Evolutionary conservation across 2,329 filamentous ascomycete genomes (phyloP), one percentile per base, ranked within the genome.

Genomic region (Talaromyces atroroseus): DNA sequence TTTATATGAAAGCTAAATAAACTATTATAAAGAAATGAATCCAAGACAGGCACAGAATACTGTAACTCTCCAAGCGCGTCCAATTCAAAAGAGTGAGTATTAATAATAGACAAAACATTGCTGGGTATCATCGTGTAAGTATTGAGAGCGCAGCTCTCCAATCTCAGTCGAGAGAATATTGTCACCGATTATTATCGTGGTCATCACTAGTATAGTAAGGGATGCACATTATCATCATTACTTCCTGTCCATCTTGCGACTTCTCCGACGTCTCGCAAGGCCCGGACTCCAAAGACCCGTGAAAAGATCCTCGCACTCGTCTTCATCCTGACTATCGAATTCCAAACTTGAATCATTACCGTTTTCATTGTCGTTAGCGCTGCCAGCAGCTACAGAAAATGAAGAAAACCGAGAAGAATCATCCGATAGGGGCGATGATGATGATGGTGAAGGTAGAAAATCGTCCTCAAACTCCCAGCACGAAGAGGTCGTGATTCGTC

Each of bases 291-390:
- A 86, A 20, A 83, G 74, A 0, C 83, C 83, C 16, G 80, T 75
- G 64, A 86, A 86, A 29, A 86, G 61, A 66, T 85, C 83, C 68
- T 86, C 83, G 59, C 83, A 86, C 68, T 86, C 83, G 59, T 86
- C 83, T 64, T 86, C 83, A 65, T 86, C 83, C 68, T 85, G 80
- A 57, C 79, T 82, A 64, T 86, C 83, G 64, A 86, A 86, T 63
- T 84, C 79, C 2, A 82, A 24, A 8, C 24, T 18, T 24, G 32
- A 24, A 21, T 18, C 47, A 36, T 29, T 36, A 16, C 5, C 47
- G 4, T 49, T 11, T 16, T 49, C 8, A 14, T 49, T 20, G 36
- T n/a, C 18, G 14, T 12, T 10, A 4, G 18, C 14, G 36, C 44
- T 48, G 29, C 49, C 49, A 18, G 46, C 46, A 48, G 46, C 18